A percentile compares a stretch with the other conserved stretches of the same genome.
Evolutionary conservation across 2,329 filamentous ascomycete species (phyloP).

Genomic region (Paraconiothyrium sp.): DNA sequence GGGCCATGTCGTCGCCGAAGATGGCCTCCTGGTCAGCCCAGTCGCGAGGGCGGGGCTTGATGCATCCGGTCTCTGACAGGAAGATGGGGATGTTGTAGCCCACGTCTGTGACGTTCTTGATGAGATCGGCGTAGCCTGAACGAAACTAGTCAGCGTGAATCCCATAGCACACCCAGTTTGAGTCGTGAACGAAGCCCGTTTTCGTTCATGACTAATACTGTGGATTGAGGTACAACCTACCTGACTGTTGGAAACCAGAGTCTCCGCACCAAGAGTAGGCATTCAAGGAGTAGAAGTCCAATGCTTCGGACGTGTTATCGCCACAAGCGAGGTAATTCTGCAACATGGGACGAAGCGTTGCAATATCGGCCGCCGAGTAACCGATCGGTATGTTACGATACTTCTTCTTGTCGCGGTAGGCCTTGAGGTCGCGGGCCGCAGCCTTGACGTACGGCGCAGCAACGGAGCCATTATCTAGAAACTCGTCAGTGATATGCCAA

Average conservation of each 20-base stretch:
- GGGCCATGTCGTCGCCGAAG: slow-evolving; percentile 76
- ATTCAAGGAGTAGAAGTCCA: slow-evolving; percentile 89
- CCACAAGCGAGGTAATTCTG: slow-evolving; percentile 83
- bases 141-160: background rate
- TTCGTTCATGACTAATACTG: no score
- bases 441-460: slow-evolving; percentile 87
- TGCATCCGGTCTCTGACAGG: slow-evolving; percentile 88
- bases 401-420: slow-evolving; percentile 76
- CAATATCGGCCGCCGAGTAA: slow-evolving; percentile 88
- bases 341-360: slow-evolving; percentile 71
- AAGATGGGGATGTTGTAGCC: slow-evolving; percentile 73
- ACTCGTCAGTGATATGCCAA: slow-evolving; percentile 8
- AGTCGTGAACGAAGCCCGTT: background rate
- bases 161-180: background rate
- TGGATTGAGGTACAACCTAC: background rate
- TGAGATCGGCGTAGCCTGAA: slow-evolving; percentile 72
- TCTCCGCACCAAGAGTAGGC: slow-evolving; percentile 73
- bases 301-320: slow-evolving; percentile 68
- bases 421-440: slow-evolving; percentile 82
- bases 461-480: slow-evolving; percentile 58
- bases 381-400: slow-evolving; percentile 86
- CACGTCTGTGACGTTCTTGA: slow-evolving; percentile 71
- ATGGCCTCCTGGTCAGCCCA: slow-evolving; percentile 81
- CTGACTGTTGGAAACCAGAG: slow-evolving; percentile 63
- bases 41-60: slow-evolving; percentile 67